Percentiles rank a stretch among this genome's conserved stretches.
Conservation (phyloP, 2,329 filamentous ascomycete genomes). For the Penicillium freii region DNA sequence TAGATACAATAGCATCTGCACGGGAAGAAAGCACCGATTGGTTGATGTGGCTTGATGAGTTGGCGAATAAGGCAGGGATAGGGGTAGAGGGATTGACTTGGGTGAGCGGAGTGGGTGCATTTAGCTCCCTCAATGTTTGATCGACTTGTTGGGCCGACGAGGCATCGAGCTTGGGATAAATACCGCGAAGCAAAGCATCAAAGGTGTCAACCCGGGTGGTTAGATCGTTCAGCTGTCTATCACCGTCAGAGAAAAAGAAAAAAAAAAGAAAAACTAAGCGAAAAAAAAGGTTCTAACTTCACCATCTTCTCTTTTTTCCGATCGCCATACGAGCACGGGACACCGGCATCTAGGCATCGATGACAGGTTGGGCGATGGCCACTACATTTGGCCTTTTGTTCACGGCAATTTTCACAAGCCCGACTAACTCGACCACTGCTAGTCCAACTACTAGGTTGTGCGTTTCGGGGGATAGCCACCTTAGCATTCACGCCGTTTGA, state of each 20-base stretch:
- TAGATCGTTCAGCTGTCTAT: constrained; percentile 41
- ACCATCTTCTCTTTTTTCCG: constrained; percentile 45
- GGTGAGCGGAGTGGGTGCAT: constrained; percentile 8
- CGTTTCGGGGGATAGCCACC: constrained; percentile 33
- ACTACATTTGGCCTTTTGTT: constrained; percentile 48
- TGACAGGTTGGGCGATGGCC: constrained; percentile 45
- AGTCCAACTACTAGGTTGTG: constrained; percentile 22
- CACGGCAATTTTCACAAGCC: constrained; percentile 47
- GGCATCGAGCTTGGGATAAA: constrained; percentile 35
- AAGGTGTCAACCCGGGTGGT: constrained; percentile 38
- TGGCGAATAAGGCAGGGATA: constrained; percentile 6
- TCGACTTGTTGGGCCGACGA: constrained; percentile 37
- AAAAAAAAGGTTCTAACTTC: constrained; percentile 33
- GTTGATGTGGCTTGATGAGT: not conserved
- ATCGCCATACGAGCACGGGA: constrained; percentile 45
- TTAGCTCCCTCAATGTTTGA: constrained; percentile 36
- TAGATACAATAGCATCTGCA: constrained; percentile 20
- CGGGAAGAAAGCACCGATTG: not conserved
- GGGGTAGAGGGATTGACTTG: constrained; percentile 5
- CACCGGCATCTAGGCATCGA: constrained; percentile 43
- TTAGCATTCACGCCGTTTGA: constrained; percentile 25
- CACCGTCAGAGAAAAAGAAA: constrained; percentile 7
- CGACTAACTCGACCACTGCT: constrained; percentile 36
- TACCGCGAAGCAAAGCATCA: constrained; percentile 35
- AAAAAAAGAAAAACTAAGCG: not conserved